phyloP scores from a whole-genome alignment of 257 asterid genomes.

The Coffea canephora region DNA sequence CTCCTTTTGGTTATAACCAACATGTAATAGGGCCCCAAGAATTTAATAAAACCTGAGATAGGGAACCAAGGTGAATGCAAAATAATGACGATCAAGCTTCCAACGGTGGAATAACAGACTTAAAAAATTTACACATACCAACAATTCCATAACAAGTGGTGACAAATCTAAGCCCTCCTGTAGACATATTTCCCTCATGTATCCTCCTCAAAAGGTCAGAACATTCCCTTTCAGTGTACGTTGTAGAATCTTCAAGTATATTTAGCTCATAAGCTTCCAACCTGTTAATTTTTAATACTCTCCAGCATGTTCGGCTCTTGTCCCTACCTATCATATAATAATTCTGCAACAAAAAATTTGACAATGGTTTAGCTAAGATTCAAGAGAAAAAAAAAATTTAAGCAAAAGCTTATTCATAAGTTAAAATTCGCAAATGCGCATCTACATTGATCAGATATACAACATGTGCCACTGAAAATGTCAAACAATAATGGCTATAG shows the following conservation, averaged over 20 bases:
- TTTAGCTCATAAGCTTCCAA: conserved; percentile 73
- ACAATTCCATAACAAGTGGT: conserved; percentile 95
- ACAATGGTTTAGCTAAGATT: neutral
- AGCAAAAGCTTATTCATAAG: neutral
- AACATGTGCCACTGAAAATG: neutral
- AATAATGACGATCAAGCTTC: conserved; percentile 11
- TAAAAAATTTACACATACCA: conserved; percentile 50
- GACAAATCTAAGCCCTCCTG: conserved; percentile 90
- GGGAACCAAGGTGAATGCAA: conserved; percentile 12
- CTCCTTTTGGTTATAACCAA: conserved; percentile 86
- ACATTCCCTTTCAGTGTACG: conserved; percentile 81
- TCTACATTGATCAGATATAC: neutral
- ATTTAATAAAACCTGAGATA: conserved; percentile 78
- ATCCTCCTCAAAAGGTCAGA: conserved; percentile 84
- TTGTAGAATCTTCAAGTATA: conserved; percentile 78
- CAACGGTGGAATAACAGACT: conserved; percentile 11
- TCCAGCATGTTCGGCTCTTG: conserved; percentile 84
- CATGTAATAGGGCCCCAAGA: conserved; percentile 93
- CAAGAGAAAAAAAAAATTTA: neutral
- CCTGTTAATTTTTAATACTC: conserved; percentile 84
- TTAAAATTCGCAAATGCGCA: neutral
- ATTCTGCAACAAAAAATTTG: conserved; percentile 46
- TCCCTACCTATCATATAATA: conserved; percentile 95
- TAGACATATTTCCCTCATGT: conserved; percentile 79
- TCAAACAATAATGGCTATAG: neutral